These are phyloP conservation scores for Pleurostoma richardsiae DNA, from an alignment of 2,329 filamentous ascomycete genomes.

Conservation along the genomic window DNA sequence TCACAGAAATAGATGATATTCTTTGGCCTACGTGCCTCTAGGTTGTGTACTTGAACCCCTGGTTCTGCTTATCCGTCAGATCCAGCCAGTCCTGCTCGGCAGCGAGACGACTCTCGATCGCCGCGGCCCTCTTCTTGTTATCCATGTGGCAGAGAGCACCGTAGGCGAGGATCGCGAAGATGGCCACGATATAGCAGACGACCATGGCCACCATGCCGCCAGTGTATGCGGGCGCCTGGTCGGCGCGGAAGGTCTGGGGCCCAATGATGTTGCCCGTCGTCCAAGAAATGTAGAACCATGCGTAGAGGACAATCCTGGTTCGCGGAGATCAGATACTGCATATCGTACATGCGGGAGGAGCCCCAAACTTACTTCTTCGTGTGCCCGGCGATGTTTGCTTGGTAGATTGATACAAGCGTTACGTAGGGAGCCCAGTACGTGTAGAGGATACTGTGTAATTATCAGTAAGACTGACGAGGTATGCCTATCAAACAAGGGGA, in stretches of 20 bases:
- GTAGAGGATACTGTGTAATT: slow-evolving; percentile 6
- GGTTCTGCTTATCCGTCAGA: slow-evolving; percentile 6
- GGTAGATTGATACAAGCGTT: slow-evolving; percentile 12
- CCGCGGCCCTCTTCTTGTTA: slow-evolving; percentile 1
- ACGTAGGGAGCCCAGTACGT: slow-evolving; percentile 15
- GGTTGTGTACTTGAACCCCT: slow-evolving; percentile 8
- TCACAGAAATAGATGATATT: no score
- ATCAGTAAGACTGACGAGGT: no score
- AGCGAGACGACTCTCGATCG: slow-evolving; percentile 2
- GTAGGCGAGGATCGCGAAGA: slow-evolving; percentile 5
- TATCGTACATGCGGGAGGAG: no score
- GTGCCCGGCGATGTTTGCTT: slow-evolving; percentile 12
- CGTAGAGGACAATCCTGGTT: slow-evolving; percentile 7
- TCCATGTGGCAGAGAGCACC: slow-evolving; percentile 3
- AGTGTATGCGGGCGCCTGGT: slow-evolving; percentile 30
- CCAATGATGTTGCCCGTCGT: slow-evolving; percentile 33
- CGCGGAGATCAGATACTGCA: no score
- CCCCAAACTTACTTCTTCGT: slow-evolving; percentile 8
- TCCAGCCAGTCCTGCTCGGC: slow-evolving; percentile 5
- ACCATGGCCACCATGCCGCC: slow-evolving; percentile 8
- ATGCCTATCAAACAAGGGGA: background rate
- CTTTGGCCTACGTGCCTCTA: background rate
- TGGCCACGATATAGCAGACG: slow-evolving; percentile 5
- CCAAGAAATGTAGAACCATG: slow-evolving; percentile 25
- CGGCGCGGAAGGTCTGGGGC: slow-evolving; percentile 30